Evolutionary conservation across 331 rosid species (phyloP), one percentile per base, ranked within the genome.

Genomic region (Malus hybrid): DNA sequence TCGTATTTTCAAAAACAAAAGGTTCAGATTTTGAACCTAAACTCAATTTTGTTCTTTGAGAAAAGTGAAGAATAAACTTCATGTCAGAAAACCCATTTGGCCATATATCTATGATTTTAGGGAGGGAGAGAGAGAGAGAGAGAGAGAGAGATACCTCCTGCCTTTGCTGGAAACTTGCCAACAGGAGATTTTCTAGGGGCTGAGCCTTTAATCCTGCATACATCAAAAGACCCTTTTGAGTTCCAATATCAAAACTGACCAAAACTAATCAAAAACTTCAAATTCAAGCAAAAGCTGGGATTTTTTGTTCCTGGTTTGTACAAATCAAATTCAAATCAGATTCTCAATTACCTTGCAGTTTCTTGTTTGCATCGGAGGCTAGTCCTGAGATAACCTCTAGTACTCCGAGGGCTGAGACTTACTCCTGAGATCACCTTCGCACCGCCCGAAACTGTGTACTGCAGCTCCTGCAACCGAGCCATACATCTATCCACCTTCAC

Each of bases 351-450:
- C 97, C 93, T 90, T 22, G 74, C 59, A 60, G 97, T 84, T 80
- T 92, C 93, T 79, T 91, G 96, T 82, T 91, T 92, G 77, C 99
- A 94, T 81, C 95, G 86, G 76, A 94, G 96, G 76, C 97, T 94
- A 8, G 99, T 89, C 79, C 88, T 89, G 29, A 94, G 85, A 80
- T 94, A 94, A 67, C 81, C 86, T 86, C 96, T 86, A 62, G 99
- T 94, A 52, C 99, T 94, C 44, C 97, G 88, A 80, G 99, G 99
- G 78, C 99, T 92, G 31, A 94, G 97, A 76, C 79, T 92, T 24
- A 89, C 92, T 4, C 97, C 99, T 1, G 99, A 88, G 4, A 92
- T 86, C 61, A 86, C 87, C 87, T 94, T 94, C 39, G 80, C 82
- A 69, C 99, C 99, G n/a, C 97, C 97, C 5, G 90, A 61, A 50